phyloP scores from a whole-genome alignment of 805 yeast species.

The Lipomyces oligophaga region DNA sequence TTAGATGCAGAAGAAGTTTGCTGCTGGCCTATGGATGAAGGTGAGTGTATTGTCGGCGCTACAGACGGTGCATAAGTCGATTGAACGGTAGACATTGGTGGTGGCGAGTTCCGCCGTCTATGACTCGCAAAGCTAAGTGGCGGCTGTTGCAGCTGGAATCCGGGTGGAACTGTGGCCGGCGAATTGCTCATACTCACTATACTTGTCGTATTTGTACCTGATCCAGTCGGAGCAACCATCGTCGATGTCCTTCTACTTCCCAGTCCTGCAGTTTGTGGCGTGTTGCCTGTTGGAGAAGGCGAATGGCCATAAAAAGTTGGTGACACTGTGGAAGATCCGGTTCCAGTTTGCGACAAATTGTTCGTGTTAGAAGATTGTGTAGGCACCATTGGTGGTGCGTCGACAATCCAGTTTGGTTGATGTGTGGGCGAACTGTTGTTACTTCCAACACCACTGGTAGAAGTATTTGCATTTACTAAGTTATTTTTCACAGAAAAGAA shows the following conservation, averaged over 20 bases:
- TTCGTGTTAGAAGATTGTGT: too few species aligned
- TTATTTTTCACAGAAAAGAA: too few species aligned
- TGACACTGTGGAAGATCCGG: background rate
- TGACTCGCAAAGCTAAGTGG: background rate
- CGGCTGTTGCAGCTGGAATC: conserved; percentile 1
- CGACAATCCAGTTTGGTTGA: conserved; percentile 28
- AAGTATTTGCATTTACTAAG: too few species aligned
- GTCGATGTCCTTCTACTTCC: too few species aligned
- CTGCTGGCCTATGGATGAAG: background rate
- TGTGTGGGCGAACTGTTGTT: conserved; percentile 13
- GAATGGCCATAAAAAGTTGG: background rate
- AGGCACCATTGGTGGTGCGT: conserved; percentile 5
- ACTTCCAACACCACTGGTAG: background rate
- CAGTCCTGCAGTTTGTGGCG: background rate
- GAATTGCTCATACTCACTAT: too few species aligned
- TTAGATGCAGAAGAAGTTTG: background rate
- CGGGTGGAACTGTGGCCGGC: conserved; percentile 3
- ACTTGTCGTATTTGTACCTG: too few species aligned
- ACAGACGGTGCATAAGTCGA: too few species aligned
- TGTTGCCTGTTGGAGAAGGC: background rate
- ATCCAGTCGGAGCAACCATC: too few species aligned
- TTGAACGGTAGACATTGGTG: background rate
- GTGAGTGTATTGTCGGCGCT: background rate
- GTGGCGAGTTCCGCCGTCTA: conserved; percentile 3
- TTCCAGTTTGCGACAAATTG: background rate